These are phyloP conservation scores for Schizophyllum commune DNA, from an alignment of 1,284 basidiomycete species.

Conservation along the genomic window DNA sequence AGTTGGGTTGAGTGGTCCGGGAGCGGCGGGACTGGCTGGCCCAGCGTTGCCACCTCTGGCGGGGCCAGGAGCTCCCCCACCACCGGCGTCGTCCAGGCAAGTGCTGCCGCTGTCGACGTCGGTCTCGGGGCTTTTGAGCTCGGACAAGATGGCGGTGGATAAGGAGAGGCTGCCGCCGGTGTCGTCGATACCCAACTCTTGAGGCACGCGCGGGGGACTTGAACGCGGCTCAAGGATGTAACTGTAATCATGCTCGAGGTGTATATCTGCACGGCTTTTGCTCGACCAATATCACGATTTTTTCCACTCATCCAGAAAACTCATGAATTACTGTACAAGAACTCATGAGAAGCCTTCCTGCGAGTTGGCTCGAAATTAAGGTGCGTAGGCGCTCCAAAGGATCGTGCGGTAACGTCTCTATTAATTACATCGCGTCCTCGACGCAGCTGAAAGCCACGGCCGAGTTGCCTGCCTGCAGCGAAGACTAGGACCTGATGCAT, in stretches of 20 bases:
- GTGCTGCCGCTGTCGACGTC: neutral
- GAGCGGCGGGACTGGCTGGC: neutral
- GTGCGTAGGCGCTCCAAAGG: no score
- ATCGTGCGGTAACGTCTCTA: no score
- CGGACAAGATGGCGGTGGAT: neutral
- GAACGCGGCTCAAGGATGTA: neutral
- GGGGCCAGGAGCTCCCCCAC: no score
- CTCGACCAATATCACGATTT: neutral
- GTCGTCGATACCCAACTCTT: neutral
- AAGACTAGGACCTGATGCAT: no score
- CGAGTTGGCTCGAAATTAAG: no score
- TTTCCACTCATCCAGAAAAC: no score
- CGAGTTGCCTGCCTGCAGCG: no score
- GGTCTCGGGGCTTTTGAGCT: neutral
- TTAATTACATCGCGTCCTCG: no score
- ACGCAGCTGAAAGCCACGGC: no score
- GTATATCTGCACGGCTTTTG: neutral
- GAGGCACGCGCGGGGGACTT: neutral
- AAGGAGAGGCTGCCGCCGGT: neutral
- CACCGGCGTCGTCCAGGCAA: neutral
- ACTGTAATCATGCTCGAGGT: neutral
- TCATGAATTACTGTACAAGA: no score
- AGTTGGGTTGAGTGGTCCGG: neutral
- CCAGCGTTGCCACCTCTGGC: neutral
- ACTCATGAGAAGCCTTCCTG: no score